Conservation (phyloP, 257 asterid species). For the Primulina huaijiensis region DNA sequence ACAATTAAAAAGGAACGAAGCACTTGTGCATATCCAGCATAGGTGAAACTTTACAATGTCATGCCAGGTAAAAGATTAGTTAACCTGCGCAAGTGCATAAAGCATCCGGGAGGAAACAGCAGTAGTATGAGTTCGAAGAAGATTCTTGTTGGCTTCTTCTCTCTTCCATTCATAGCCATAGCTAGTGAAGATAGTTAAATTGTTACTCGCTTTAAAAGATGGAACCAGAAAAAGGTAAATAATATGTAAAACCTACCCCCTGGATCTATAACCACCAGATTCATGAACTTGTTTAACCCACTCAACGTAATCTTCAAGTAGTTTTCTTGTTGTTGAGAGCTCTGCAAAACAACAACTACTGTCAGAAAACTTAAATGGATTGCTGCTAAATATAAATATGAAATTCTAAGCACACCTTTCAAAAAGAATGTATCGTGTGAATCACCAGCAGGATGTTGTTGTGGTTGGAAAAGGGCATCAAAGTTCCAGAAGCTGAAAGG, state of each 20-base stretch:
- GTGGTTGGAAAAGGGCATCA: slow-evolving; percentile 99
- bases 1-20: background rate
- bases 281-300: slow-evolving; percentile 83
- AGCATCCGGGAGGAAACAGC: slow-evolving; percentile 98
- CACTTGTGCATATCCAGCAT: background rate
- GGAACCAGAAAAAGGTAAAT: slow-evolving; percentile 3
- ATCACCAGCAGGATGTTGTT: slow-evolving; percentile 99
- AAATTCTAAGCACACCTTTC: slow-evolving; percentile 50
- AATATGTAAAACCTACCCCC: slow-evolving; percentile 60
- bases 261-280: slow-evolving; percentile 88
- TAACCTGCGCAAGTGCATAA: slow-evolving; percentile 85
- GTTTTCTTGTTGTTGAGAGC: slow-evolving; percentile 71
- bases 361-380: slow-evolving; percentile 22
- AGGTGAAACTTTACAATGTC: background rate
- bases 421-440: slow-evolving; percentile 97
- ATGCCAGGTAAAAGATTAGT: slow-evolving; percentile 8
- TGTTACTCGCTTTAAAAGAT: slow-evolving; percentile 18
- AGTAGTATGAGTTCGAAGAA: slow-evolving; percentile 96
- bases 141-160: slow-evolving; percentile 94
- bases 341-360: slow-evolving; percentile 39
- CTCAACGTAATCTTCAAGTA: slow-evolving; percentile 94
- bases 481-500: slow-evolving; percentile 90
- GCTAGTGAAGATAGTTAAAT: slow-evolving; percentile 33
- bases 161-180: slow-evolving; percentile 94
- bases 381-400: slow-evolving; percentile 19